A percentile compares a stretch with the other conserved stretches of the same genome.
Conservation (phyloP, 2,329 filamentous ascomycete species). For the Dothistroma septosporum region DNA sequence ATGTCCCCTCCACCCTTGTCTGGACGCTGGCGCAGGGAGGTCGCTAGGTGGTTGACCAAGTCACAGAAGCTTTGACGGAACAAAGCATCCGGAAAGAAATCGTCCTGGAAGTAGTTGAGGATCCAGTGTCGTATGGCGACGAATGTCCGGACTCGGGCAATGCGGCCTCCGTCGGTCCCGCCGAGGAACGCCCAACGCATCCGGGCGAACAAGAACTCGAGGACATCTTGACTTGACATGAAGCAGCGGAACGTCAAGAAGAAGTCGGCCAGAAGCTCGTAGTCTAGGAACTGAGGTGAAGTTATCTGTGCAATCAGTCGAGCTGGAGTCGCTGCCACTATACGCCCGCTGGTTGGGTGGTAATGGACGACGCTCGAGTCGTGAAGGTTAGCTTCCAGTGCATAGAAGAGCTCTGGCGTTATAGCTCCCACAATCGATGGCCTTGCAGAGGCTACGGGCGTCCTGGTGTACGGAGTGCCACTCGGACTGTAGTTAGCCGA, state of each 20-base stretch:
- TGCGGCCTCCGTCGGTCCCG: slow-evolving; percentile 73
- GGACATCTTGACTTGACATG: slow-evolving; percentile 68
- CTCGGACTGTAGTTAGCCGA: slow-evolving; percentile 7
- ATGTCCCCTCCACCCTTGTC: slow-evolving; percentile 60
- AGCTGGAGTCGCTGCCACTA: slow-evolving; percentile 84
- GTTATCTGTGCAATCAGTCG: slow-evolving; percentile 94
- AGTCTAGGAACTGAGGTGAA: slow-evolving; percentile 91
- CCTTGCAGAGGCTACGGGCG: slow-evolving; percentile 9
- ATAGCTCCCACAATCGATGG: slow-evolving; percentile 18
- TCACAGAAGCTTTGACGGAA: slow-evolving; percentile 76
- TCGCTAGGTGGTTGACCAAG: slow-evolving; percentile 64
- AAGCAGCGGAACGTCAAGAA: slow-evolving; percentile 93
- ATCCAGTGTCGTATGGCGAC: slow-evolving; percentile 96
- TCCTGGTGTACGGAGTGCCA: slow-evolving; percentile 7
- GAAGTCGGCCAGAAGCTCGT: slow-evolving; percentile 94
- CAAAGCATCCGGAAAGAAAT: slow-evolving; percentile 74
- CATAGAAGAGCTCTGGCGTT: slow-evolving; percentile 72
- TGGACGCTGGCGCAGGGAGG: slow-evolving; percentile 48
- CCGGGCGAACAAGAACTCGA: slow-evolving; percentile 79
- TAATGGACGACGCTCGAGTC: slow-evolving; percentile 79
- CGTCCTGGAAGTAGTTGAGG: slow-evolving; percentile 93
- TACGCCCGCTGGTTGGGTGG: slow-evolving; percentile 63
- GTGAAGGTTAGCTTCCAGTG: slow-evolving; percentile 75
- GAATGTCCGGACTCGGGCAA: slow-evolving; percentile 93
- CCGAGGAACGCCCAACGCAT: slow-evolving; percentile 81